Evolutionary conservation across 75 land plant species (phyloP).

Genomic region (Sequoiadendron giganteum): DNA sequence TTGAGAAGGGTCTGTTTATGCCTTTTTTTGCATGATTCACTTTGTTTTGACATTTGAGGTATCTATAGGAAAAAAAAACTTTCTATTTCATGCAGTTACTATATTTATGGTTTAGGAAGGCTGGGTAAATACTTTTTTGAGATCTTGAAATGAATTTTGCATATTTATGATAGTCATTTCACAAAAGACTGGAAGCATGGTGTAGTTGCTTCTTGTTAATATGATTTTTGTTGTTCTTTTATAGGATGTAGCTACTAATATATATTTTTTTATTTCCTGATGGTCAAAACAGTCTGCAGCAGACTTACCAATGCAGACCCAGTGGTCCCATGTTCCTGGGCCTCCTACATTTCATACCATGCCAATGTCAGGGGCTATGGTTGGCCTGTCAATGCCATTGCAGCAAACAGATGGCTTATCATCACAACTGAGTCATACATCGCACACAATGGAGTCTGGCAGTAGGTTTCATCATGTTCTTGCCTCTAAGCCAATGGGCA

Average conservation of each 20-base stretch:
- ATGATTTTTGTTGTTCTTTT: background rate
- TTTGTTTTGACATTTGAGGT: background rate
- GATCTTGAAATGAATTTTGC: conserved; percentile 3
- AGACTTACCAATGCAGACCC: conserved; percentile 57
- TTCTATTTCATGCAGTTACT: background rate
- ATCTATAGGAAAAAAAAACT: background rate
- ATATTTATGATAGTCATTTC: background rate
- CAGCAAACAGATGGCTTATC: conserved; percentile 33
- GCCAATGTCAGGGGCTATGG: conserved; percentile 41
- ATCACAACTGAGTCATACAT: conserved; percentile 23
- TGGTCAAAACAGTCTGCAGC: conserved; percentile 37
- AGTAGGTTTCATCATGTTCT: conserved; percentile 33
- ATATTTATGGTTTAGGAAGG: background rate
- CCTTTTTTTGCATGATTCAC: background rate
- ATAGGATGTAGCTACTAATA: background rate
- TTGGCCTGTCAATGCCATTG: conserved; percentile 40
- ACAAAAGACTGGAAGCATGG: background rate
- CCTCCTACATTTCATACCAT: conserved; percentile 25
- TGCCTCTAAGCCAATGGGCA: conserved; percentile 25
- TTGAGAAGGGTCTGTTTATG: background rate
- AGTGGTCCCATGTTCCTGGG: conserved; percentile 64
- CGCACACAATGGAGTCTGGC: conserved; percentile 28
- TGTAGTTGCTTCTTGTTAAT: background rate
- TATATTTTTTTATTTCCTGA: background rate
- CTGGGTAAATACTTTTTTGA: background rate